Base-by-base conservation (phyloP, 1,284 basidiomycete species). In the Rhodofomes roseus region DNA sequence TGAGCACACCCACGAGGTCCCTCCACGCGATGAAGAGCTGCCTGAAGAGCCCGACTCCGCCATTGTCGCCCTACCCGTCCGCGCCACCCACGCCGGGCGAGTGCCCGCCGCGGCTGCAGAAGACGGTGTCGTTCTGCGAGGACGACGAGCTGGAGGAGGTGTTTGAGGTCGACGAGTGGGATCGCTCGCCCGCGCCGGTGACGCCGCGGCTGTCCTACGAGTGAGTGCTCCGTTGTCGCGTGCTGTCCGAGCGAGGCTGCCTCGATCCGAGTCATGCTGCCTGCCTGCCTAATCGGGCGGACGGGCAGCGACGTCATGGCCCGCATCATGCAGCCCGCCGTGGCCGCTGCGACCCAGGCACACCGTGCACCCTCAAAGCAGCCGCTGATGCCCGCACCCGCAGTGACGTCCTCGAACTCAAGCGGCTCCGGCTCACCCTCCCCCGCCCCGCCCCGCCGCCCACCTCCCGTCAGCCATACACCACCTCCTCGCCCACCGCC, bases 151-250 rank as follows among this genome's bases (percentile, higher is more conserved):
- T 68, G 54, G 70, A 70, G 55, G 79, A 86, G 69, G 75, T 89
- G 11, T 79, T 81, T 66, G 70, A 77, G 43, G 86, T 84, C 2
- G 86, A 89, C 67, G 86, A 88, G 57, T 89, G 87, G 86, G 86
- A 89, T 70, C 77, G 86, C 43, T 71, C 71, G 16, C 73, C 74
- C 34, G 68, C 71, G 20, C 71, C 75, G 41, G 71, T 75, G 40
- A 71, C 73, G 43, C 66, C 70, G 54, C 73, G 70, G 62, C 66
- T 74, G 56, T 74, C 74, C 7, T 77, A 75, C 64, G 69, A 72
- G 74, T 76, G 62, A 59, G 73, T 72, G 53, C 54, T 41, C 55
- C 39, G 12, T 25, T 14, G 20, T 23, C 44, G 44, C 36, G 44
- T 37, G 41, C 48, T 20, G 46, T 31, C 4, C 14, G 22, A 6